phyloP scores from a whole-genome alignment of 2,329 filamentous ascomycete species.

The Colletotrichum filicis region DNA sequence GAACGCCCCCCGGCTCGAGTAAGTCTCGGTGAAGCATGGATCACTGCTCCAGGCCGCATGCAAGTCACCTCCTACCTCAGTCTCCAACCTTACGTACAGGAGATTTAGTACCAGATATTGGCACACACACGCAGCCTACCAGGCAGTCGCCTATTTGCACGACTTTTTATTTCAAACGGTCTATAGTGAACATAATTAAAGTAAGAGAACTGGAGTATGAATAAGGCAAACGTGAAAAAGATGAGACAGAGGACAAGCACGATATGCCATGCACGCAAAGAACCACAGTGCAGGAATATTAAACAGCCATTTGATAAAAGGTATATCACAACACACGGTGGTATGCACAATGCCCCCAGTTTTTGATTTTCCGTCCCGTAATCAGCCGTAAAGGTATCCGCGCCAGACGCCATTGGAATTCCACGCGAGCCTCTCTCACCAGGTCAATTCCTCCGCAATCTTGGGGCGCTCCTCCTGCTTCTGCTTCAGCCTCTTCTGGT shows the following conservation, averaged over 20 bases:
- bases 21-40: conserved; percentile 24
- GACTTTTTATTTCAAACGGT: not conserved
- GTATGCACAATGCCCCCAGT: conserved; percentile 28
- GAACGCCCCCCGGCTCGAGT: conserved; percentile 20
- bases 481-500: conserved; percentile 50
- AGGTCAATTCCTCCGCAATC: conserved; percentile 55
- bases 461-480: conserved; percentile 61
- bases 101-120: not conserved
- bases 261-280: not conserved
- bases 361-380: conserved; percentile 27
- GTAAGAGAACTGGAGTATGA: not conserved
- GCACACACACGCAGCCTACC: not conserved
- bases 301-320: conserved; percentile 8
- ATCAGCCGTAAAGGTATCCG: conserved; percentile 32
- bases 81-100: not conserved
- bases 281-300: conserved; percentile 7
- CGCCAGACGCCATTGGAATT: conserved; percentile 31
- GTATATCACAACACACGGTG: conserved; percentile 18
- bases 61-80: not conserved
- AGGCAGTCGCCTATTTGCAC: not conserved
- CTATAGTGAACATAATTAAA: too few species aligned
- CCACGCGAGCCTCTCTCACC: conserved; percentile 43
- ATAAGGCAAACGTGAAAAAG: not conserved
- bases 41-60: not conserved
- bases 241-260: not conserved